Evolutionary conservation across 305 asterid species (phyloP).

Genomic region (Fraxinus albicans): DNA sequence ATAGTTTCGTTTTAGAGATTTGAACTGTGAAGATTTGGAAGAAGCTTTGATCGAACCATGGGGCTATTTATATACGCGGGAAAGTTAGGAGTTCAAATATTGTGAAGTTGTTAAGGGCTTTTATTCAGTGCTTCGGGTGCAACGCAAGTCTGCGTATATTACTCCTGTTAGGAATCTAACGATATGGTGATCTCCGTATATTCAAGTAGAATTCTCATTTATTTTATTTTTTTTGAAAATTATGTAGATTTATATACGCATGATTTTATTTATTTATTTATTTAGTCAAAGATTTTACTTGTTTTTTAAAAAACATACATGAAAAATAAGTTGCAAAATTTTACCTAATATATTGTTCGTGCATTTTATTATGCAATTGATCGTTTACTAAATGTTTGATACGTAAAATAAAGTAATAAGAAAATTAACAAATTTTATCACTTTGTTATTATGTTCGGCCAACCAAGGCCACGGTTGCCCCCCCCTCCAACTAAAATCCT

Average conservation of each 20-base stretch:
- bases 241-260: not conserved
- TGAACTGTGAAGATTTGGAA: slow-evolving; percentile 9
- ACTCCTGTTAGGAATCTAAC: too few relatives aligned
- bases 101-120: slow-evolving; percentile 23
- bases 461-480: too few relatives aligned
- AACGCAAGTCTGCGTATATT: too few relatives aligned
- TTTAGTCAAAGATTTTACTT: not conserved
- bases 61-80: slow-evolving; percentile 54
- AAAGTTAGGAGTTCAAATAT: slow-evolving; percentile 28
- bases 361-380: not conserved
- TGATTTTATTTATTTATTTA: too few relatives aligned
- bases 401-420: too few relatives aligned
- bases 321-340: not conserved
- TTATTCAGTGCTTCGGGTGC: not conserved
- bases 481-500: too few relatives aligned
- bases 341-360: not conserved
- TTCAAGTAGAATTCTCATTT: too few relatives aligned
- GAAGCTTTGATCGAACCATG: slow-evolving; percentile 24
- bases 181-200: too few relatives aligned
- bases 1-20: not conserved
- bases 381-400: not conserved
- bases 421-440: not conserved
- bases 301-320: not conserved
- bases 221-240: too few relatives aligned
- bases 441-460: not conserved